These are phyloP conservation scores for Helotiales sp. DNA, from an alignment of 2,329 filamentous ascomycete species.

Conservation along the genomic window DNA sequence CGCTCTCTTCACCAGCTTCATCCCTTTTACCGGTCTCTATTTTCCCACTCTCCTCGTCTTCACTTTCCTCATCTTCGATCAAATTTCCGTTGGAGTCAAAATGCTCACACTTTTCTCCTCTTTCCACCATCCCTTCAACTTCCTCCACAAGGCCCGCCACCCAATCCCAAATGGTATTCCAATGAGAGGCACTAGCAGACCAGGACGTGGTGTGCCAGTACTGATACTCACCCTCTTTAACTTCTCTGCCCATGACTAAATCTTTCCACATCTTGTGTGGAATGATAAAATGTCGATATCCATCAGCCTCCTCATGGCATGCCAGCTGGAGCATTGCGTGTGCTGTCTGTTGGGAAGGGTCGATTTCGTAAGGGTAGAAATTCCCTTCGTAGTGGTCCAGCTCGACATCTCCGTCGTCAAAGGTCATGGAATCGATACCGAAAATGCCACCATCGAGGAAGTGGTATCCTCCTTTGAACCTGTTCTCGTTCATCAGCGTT, in stretches of 20 bases:
- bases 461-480: constrained; percentile 25
- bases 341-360: neutral
- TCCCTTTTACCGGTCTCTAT: neutral
- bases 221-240: constrained; percentile 17
- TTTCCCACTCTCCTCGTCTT: neutral
- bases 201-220: constrained; percentile 17
- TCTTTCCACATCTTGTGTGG: constrained; percentile 14
- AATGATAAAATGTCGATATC: constrained; percentile 16
- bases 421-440: constrained; percentile 17
- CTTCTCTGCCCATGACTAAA: neutral
- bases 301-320: constrained; percentile 6
- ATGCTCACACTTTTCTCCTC: neutral
- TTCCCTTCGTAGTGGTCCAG: neutral
- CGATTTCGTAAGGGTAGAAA: neutral
- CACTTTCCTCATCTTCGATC: neutral
- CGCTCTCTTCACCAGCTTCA: neutral
- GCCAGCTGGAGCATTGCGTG: neutral
- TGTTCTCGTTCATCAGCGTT: neutral
- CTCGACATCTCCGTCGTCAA: neutral
- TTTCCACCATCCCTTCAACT: constrained; percentile 20
- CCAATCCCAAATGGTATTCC: constrained; percentile 14
- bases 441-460: constrained; percentile 24
- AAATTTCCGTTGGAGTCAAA: neutral
- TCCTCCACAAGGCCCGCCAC: constrained; percentile 22
- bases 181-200: neutral